phyloP scores from a whole-genome alignment of 192 early-diverging fungal genomes.

The Glomus cerebriforme region DNA sequence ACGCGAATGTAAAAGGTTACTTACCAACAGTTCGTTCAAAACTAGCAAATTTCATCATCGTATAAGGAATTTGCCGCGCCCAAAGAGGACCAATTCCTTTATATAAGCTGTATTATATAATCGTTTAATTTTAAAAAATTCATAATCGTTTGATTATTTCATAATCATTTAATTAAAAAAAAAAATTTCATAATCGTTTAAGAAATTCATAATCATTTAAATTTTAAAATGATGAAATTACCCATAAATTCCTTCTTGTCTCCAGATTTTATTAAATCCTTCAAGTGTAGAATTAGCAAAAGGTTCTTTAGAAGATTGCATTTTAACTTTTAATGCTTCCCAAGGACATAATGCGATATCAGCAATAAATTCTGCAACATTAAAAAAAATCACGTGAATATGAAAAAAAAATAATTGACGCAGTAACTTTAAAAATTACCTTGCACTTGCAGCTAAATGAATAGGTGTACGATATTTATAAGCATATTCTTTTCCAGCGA shows the following conservation, averaged over 20 bases:
- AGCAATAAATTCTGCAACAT: conserved; percentile 78
- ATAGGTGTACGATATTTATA: conserved; percentile 39
- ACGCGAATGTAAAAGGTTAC: too few species aligned
- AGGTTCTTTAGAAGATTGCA: conserved; percentile 79
- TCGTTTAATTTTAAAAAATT: too few species aligned
- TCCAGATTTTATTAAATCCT: conserved; percentile 62
- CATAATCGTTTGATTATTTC: too few species aligned
- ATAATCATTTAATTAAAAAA: too few species aligned
- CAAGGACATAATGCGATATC: conserved; percentile 82
- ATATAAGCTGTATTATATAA: too few species aligned
- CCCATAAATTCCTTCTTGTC: conserved; percentile 67
- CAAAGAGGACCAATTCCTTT: conserved; percentile 74
- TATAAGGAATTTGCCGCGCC: conserved; percentile 82
- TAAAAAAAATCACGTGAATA: conserved; percentile 19
- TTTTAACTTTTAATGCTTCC: conserved; percentile 86
- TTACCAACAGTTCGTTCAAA: conserved; percentile 70
- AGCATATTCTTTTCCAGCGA: conserved; percentile 58
- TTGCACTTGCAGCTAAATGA: conserved; percentile 38
- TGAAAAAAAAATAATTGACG: too few species aligned
- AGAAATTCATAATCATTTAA: too few species aligned
- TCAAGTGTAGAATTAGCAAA: conserved; percentile 69
- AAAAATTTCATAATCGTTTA: too few species aligned
- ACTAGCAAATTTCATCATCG: conserved; percentile 83
- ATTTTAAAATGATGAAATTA: too few species aligned
- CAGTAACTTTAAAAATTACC: not conserved